These are phyloP conservation scores for Marchantia polymorpha DNA, from an alignment of 225 moss, liverwort and hornwort species.

Conservation along the genomic window DNA sequence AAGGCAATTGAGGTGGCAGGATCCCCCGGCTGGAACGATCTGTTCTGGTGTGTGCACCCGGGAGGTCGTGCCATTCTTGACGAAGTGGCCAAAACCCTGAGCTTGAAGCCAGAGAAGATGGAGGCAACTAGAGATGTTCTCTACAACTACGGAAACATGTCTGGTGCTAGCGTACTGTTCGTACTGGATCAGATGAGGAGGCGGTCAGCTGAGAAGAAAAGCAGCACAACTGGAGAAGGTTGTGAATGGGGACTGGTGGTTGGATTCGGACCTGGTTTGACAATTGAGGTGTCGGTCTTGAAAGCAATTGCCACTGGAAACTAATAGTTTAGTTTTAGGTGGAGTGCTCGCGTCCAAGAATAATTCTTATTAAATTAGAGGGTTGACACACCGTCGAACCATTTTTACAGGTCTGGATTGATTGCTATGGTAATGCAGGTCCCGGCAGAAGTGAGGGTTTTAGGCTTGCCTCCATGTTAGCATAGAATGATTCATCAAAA, in stretches of 20 bases:
- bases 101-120: constrained; percentile 40
- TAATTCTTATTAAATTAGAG: too few species aligned
- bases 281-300: neutral
- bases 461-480: too few species aligned
- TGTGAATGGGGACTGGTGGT: neutral
- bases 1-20: too few species aligned
- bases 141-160: neutral
- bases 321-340: too few species aligned
- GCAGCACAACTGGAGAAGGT: constrained; percentile 6
- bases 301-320: neutral
- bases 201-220: neutral
- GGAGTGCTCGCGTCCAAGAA: too few species aligned
- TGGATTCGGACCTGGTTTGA: constrained; percentile 1
- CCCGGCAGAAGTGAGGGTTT: too few species aligned
- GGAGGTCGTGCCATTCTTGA: constrained; percentile 17
- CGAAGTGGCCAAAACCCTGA: constrained; percentile 2
- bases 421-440: too few species aligned
- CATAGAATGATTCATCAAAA: too few species aligned
- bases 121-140: neutral
- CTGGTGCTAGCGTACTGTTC: neutral
- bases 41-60: constrained; percentile 24
- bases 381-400: too few species aligned
- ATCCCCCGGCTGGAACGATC: constrained; percentile 7
- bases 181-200: constrained; percentile 4
- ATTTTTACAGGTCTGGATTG: too few species aligned